Conservation (phyloP, 78 protist species). For the Dictyostelium brefeldianum region DNA sequence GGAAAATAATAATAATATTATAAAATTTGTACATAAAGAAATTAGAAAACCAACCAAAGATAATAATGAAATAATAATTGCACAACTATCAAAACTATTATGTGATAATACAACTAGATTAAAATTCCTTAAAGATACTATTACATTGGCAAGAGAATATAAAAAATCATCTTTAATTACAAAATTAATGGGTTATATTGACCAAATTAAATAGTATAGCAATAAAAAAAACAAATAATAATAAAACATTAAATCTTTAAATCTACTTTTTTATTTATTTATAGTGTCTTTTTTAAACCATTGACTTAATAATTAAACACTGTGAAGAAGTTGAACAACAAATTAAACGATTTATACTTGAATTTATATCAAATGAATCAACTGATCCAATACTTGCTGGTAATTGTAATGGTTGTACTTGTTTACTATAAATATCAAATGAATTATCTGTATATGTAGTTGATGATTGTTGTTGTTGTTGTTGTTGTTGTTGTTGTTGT, state of each 20-base stretch:
- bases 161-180: slow-evolving; percentile 24
- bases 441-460: neutral
- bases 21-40: slow-evolving; percentile 41
- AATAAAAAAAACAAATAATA: neutral
- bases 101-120: neutral
- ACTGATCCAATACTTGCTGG: slow-evolving; percentile 6
- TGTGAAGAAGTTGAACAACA: slow-evolving; percentile 41
- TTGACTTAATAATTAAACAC: slow-evolving; percentile 41
- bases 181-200: slow-evolving; percentile 16
- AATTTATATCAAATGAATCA: slow-evolving; percentile 63
- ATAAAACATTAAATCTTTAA: neutral
- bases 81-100: neutral
- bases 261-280: neutral
- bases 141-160: slow-evolving; percentile 8
- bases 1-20: slow-evolving; percentile 3
- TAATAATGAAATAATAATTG: slow-evolving; percentile 14
- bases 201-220: neutral
- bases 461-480: too few relatives aligned
- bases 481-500: neutral
- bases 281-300: neutral
- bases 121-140: neutral
- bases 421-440: slow-evolving; percentile 49
- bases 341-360: slow-evolving; percentile 16
- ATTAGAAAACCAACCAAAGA: slow-evolving; percentile 38
- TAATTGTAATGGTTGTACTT: neutral